These are phyloP conservation scores for Apodospora peruviana DNA, from an alignment of 495 filamentous ascomycete genomes.

Conservation along the genomic window DNA sequence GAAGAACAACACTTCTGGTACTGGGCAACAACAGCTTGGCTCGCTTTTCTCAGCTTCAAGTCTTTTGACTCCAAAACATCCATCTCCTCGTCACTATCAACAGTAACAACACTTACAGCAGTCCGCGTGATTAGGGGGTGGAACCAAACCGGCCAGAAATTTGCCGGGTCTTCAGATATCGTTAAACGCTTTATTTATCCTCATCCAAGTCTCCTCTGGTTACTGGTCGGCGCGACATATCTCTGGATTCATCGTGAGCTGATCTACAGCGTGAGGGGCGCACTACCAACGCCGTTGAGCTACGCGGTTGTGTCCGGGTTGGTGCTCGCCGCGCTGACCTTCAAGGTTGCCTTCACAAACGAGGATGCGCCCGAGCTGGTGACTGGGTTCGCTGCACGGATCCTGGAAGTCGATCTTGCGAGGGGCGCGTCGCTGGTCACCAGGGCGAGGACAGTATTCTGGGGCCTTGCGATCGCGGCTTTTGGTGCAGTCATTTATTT, in stretches of 20 bases:
- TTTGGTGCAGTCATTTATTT: slow-evolving; percentile 33
- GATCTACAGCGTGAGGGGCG: slow-evolving; percentile 26
- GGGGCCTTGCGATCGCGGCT: slow-evolving; percentile 43
- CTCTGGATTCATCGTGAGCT: slow-evolving; percentile 31
- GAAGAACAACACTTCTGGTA: slow-evolving; percentile 99
- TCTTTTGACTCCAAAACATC: slow-evolving; percentile 21
- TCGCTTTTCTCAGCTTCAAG: slow-evolving; percentile 57
- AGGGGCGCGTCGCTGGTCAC: slow-evolving; percentile 42
- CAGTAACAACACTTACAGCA: slow-evolving; percentile 31
- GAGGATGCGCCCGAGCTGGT: slow-evolving; percentile 85
- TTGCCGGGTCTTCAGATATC: slow-evolving; percentile 81
- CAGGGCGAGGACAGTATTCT: slow-evolving; percentile 47
- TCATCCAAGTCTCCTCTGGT: slow-evolving; percentile 65
- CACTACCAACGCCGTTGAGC: slow-evolving; percentile 23
- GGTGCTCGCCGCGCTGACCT: slow-evolving; percentile 58
- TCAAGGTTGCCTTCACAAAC: slow-evolving; percentile 76
- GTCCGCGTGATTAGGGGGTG: slow-evolving; percentile 68
- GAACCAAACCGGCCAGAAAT: slow-evolving; percentile 97
- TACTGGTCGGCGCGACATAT: slow-evolving; percentile 67
- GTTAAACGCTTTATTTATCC: slow-evolving; percentile 58
- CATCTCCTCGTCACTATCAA: slow-evolving; percentile 2
- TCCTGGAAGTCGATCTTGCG: slow-evolving; percentile 39
- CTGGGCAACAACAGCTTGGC: slow-evolving; percentile 77
- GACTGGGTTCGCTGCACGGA: slow-evolving; percentile 37
- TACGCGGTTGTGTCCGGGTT: slow-evolving; percentile 29